Evolutionary conservation across 768 basidiomycete genomes (phyloP).

Genomic region (Amanita rubescens): DNA sequence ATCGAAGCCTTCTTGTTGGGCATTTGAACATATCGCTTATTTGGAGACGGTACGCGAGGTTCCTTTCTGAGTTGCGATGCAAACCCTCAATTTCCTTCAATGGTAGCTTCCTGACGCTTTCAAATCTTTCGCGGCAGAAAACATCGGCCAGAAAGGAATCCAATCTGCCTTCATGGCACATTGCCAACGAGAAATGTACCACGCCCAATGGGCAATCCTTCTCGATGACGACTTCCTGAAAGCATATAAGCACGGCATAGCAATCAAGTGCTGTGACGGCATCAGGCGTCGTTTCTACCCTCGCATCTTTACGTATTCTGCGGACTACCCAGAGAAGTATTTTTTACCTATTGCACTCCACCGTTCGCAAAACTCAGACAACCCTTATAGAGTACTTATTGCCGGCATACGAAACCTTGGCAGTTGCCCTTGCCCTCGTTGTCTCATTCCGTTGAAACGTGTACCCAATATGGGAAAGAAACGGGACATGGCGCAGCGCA

Average conservation of each 20-base stretch:
- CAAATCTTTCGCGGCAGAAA: background rate
- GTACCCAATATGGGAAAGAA: conserved; percentile 16
- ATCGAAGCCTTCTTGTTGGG: too few relatives aligned
- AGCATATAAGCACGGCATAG: conserved; percentile 7
- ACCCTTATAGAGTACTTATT: conserved; percentile 13
- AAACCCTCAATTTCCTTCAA: background rate
- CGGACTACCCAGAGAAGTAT: conserved; percentile 9
- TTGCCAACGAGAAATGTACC: background rate
- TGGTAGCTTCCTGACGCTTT: background rate
- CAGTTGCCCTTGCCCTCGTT: conserved; percentile 23
- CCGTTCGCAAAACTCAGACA: background rate
- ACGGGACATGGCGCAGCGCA: conserved; percentile 7
- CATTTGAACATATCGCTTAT: too few relatives aligned
- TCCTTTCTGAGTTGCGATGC: too few relatives aligned
- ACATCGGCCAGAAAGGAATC: background rate
- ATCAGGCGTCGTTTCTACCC: conserved; percentile 5
- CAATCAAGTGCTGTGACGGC: conserved; percentile 6
- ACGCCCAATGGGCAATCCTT: background rate
- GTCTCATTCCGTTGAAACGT: conserved; percentile 14
- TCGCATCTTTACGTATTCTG: conserved; percentile 9
- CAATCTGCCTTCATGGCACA: background rate
- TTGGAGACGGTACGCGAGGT: too few relatives aligned
- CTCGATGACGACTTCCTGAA: background rate
- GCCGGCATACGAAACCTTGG: conserved; percentile 17
- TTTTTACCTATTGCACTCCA: background rate